Evolutionary conservation across 2,329 filamentous ascomycete species (phyloP).

Genomic region (Diaporthe sp.): DNA sequence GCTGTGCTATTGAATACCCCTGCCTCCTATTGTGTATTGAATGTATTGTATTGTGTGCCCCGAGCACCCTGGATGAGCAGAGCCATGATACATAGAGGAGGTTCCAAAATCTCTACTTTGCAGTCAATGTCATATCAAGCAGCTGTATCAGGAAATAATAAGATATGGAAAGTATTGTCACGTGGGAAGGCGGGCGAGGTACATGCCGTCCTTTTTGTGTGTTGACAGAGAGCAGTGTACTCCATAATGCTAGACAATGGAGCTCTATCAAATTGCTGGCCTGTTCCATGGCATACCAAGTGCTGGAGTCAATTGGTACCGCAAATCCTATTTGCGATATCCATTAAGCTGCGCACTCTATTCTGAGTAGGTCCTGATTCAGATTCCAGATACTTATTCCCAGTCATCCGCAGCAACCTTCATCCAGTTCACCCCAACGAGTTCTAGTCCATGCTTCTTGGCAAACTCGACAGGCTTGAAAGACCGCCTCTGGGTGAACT

Average conservation of each 20-base stretch:
- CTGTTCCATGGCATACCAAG: fast-evolving
- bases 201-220: too few relatives aligned
- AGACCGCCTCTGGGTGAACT: conserved; percentile 59
- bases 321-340: fast-evolving
- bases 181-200: too few relatives aligned
- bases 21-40: neutral
- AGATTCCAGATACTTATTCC: conserved; percentile 42
- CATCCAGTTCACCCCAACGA: conserved; percentile 62
- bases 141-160: too few relatives aligned
- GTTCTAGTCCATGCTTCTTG: conserved; percentile 52
- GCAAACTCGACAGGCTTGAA: conserved; percentile 58
- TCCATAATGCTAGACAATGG: too few relatives aligned
- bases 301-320: too few relatives aligned
- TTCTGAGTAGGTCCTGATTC: neutral
- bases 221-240: too few relatives aligned
- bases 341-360: neutral
- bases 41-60: neutral
- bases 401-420: conserved; percentile 60
- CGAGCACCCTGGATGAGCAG: neutral
- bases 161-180: too few relatives aligned
- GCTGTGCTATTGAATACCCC: too few relatives aligned
- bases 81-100: neutral
- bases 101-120: neutral
- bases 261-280: fast-evolving
- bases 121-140: too few relatives aligned